Conservation (phyloP, 2,329 filamentous ascomycete genomes). For the Fusarium sp. region DNA sequence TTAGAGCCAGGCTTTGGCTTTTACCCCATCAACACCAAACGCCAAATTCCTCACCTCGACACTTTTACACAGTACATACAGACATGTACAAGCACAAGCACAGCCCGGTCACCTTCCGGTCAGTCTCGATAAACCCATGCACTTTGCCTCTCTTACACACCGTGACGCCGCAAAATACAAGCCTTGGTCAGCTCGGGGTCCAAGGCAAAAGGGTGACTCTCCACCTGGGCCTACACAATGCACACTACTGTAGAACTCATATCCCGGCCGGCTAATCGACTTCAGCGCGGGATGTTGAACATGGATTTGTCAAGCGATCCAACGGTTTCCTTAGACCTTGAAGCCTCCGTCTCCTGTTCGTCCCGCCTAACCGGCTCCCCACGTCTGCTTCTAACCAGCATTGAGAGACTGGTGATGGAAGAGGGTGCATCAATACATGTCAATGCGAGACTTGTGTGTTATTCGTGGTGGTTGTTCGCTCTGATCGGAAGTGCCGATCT, state of each 20-base stretch:
- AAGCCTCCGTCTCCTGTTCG: not conserved
- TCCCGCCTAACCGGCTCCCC: constrained; percentile 30
- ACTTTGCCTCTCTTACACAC: constrained; percentile 24
- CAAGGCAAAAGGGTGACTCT: not conserved
- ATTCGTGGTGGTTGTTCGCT: constrained; percentile 1
- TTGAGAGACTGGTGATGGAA: constrained; percentile 3
- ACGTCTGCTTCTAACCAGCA: not conserved
- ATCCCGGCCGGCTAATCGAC: constrained; percentile 15
- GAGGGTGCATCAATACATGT: constrained; percentile 7
- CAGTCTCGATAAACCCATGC: constrained; percentile 8
- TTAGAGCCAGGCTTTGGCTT: not conserved
- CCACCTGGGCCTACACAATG: not conserved
- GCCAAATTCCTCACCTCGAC: constrained; percentile 7
- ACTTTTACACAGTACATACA: constrained; percentile 1
- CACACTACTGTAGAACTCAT: not conserved
- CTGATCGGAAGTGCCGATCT: constrained; percentile 34
- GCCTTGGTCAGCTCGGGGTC: constrained; percentile 8
- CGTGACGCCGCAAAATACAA: not conserved
- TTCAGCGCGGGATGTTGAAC: constrained; percentile 18
- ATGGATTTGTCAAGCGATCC: constrained; percentile 8
- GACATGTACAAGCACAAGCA: not conserved
- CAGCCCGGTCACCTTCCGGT: constrained; percentile 7
- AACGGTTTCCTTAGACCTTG: not conserved
- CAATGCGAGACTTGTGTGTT: not conserved
- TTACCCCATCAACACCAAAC: constrained; percentile 14